Evolutionary conservation across 2,329 filamentous ascomycete genomes (phyloP).

Genomic region (Penicillium sp.): DNA sequence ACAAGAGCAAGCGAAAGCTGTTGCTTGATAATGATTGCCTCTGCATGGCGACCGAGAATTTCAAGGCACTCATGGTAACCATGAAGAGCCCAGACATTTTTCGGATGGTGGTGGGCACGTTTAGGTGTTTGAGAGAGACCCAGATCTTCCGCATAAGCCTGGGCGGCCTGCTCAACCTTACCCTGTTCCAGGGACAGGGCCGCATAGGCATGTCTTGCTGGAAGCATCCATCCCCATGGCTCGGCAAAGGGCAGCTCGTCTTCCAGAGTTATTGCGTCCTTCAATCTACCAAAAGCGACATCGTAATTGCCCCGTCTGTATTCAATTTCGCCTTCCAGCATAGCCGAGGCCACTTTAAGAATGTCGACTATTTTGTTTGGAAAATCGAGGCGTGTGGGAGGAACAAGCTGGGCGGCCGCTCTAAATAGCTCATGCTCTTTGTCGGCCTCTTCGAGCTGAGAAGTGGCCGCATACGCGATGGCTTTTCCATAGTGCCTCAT

Average conservation of each 20-base stretch:
- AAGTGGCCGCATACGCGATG: constrained; percentile 67
- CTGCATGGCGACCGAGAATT: constrained; percentile 55
- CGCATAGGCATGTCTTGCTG: constrained; percentile 71
- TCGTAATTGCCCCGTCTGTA: constrained; percentile 68
- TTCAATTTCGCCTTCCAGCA: constrained; percentile 75
- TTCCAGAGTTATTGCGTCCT: constrained; percentile 63
- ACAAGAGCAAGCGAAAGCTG: constrained; percentile 59
- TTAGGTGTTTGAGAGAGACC: constrained; percentile 63
- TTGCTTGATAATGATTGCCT: constrained; percentile 54
- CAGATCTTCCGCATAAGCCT: constrained; percentile 66
- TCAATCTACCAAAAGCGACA: constrained; percentile 63
- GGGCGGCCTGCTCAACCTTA: constrained; percentile 58
- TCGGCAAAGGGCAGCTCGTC: constrained; percentile 71
- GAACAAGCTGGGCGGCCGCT: constrained; percentile 59
- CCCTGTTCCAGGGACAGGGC: constrained; percentile 72
- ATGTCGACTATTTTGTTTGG: constrained; percentile 70
- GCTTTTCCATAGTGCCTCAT: constrained; percentile 71
- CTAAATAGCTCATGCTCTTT: constrained; percentile 59
- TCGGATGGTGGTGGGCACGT: constrained; percentile 68
- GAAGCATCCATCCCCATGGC: constrained; percentile 80
- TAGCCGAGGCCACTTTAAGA: constrained; percentile 63
- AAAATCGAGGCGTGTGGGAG: constrained; percentile 67
- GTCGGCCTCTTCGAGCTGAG: constrained; percentile 60
- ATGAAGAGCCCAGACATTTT: constrained; percentile 76
- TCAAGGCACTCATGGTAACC: constrained; percentile 73